Evolutionary conservation across 176 grass and related monocot genomes (phyloP).

Genomic region (Cocos nucifera): DNA sequence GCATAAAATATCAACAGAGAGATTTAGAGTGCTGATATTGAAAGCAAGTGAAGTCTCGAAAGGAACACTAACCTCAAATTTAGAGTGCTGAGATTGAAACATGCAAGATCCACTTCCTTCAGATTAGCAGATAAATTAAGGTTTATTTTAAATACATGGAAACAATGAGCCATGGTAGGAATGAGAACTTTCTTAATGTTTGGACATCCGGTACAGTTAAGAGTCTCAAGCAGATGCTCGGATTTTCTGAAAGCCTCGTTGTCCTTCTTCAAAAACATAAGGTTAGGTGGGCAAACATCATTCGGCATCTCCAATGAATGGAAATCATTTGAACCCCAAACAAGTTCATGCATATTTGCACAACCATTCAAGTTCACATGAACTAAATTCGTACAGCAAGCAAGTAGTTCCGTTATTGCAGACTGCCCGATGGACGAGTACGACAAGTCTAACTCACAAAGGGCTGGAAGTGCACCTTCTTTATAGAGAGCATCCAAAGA

Average conservation of each 20-base stretch:
- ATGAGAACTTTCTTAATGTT: constrained; percentile 86
- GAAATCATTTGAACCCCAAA: constrained; percentile 40
- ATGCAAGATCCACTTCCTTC: constrained; percentile 84
- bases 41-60: neutral
- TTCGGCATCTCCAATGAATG: constrained; percentile 31
- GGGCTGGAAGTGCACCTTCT: constrained; percentile 59
- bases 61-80: constrained; percentile 63
- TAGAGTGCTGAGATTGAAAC: constrained; percentile 59
- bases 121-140: constrained; percentile 85
- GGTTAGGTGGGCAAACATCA: constrained; percentile 33
- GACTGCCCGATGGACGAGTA: constrained; percentile 88
- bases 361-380: constrained; percentile 93
- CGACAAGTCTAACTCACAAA: constrained; percentile 88
- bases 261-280: constrained; percentile 15
- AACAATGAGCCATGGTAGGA: constrained; percentile 55
- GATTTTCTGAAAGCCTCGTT: constrained; percentile 23
- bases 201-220: constrained; percentile 89
- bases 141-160: constrained; percentile 77
- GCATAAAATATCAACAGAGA: constrained; percentile 1
- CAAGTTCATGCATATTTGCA: constrained; percentile 71
- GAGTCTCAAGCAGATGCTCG: constrained; percentile 62
- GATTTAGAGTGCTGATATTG: too few relatives aligned
- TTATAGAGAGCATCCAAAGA: constrained; percentile 82
- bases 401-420: constrained; percentile 62
- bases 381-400: constrained; percentile 70